Evolutionary conservation across 805 yeast species (phyloP).

Genomic region (Candida adriatica): DNA sequence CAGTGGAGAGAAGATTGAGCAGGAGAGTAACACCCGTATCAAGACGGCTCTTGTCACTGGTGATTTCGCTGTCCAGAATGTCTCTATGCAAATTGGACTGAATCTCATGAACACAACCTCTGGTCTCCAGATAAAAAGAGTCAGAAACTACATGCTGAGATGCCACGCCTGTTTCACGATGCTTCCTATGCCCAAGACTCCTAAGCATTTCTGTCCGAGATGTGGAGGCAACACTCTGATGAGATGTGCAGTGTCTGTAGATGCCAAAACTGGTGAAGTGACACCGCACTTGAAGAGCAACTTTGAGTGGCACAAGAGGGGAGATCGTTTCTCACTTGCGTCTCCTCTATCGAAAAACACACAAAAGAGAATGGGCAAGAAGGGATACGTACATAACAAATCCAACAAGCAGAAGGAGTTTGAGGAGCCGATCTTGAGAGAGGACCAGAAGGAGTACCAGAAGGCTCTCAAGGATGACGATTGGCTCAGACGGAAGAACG

Average conservation of each 20-base stretch:
- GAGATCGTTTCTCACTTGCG: constrained; percentile 73
- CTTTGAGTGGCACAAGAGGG: constrained; percentile 91
- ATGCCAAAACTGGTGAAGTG: constrained; percentile 69
- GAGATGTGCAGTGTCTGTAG: constrained; percentile 86
- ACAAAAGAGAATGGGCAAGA: constrained; percentile 67
- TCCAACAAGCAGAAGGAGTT: constrained; percentile 44
- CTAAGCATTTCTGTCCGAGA: constrained; percentile 85
- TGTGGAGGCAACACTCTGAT: constrained; percentile 93
- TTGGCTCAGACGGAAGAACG: constrained; percentile 82
- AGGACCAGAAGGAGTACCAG: constrained; percentile 91
- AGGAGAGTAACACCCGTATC: constrained; percentile 31
- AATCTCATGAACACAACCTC: constrained; percentile 78
- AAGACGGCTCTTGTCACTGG: constrained; percentile 87
- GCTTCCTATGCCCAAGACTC: constrained; percentile 67
- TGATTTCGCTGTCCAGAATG: constrained; percentile 97
- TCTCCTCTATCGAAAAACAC: constrained; percentile 81
- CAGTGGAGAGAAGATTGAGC: constrained; percentile 50
- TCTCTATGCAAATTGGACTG: constrained; percentile 83
- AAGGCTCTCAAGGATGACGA: constrained; percentile 82
- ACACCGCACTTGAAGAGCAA: constrained; percentile 85
- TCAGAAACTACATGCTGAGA: constrained; percentile 88
- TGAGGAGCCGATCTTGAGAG: constrained; percentile 58
- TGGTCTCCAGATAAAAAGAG: constrained; percentile 78
- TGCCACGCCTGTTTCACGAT: constrained; percentile 95
- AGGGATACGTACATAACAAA: constrained; percentile 70